Base-by-base conservation (phyloP, 306 rosid species). In the Myrica gale region DNA sequence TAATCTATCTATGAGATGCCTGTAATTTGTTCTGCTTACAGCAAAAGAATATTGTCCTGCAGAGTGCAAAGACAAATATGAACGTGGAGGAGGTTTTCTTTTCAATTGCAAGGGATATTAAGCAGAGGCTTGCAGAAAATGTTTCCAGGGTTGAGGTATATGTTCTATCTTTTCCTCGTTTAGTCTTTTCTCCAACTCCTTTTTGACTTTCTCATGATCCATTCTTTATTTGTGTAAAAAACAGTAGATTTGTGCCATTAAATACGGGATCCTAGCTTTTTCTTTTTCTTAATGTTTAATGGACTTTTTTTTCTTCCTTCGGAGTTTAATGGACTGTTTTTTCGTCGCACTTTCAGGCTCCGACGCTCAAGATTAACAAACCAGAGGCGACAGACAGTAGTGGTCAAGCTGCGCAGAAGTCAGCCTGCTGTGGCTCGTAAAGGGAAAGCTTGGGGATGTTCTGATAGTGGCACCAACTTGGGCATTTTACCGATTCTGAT, bases 31-130 rank as follows among this genome's bases (percentile, higher is more conserved):
- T 43, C 51, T 76, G 70, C 66, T 85, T 76, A 73, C 79, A 54
- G 78, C 43, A 17, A 63, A 70, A 67, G 70, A 76, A 68, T 53
- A 42, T 74, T 62, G 37, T 76, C 69, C 45, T 74, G 85, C 88
- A 91, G 97, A 91, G 97, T 89, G 97, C 97, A 77, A 91, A 88
- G 85, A 91, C 97, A 72, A 91, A 91, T 84, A 53, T 88, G 95
- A 91, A 91, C 7, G 97, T 91, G 79, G 97, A 91, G 81, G 95
- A 89, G 89, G 95, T 89, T 76, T 91, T 91, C 92, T 91, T 91
- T 77, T 91, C 97, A 62, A 86, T 91, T 77, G 95, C 83, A 26
- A 88, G 91, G 82, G 95, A 89, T 74, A 91, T 91, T 69, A 91
- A 91, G 82, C 89, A 84, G 83, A 91, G 92, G 89, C 92, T 89